These are phyloP conservation scores for Podila epicladia DNA, from an alignment of 192 early-diverging fungal genomes.

Conservation along the genomic window DNA sequence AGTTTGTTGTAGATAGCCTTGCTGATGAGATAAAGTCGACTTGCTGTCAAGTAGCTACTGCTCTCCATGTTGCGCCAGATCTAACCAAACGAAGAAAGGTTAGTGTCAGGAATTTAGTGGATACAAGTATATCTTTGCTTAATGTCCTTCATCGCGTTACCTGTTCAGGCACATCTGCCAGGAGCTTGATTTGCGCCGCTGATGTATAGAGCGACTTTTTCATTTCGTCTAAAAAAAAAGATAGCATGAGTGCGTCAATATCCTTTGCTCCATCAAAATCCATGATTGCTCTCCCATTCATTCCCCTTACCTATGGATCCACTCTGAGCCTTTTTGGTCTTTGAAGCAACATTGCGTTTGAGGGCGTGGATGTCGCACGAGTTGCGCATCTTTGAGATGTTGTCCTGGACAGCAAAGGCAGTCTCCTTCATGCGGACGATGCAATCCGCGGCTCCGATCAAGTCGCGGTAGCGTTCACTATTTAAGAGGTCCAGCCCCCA, in stretches of 20 bases:
- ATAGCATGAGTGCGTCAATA: not conserved
- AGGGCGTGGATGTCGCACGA: conserved; percentile 67
- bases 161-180: conserved; percentile 90
- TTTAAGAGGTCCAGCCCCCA: not conserved
- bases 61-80: conserved; percentile 86
- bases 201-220: conserved; percentile 68
- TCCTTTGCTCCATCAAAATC: no score
- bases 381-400: conserved; percentile 65
- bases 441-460: conserved; percentile 85
- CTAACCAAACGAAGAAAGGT: conserved; percentile 31
- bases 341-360: conserved; percentile 51
- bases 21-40: conserved; percentile 75
- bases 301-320: conserved; percentile 47
- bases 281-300: no score
- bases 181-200: conserved; percentile 83
- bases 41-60: conserved; percentile 74
- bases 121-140: not conserved
- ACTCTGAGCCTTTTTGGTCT: conserved; percentile 55
- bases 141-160: conserved; percentile 44
- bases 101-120: not conserved
- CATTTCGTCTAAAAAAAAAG: conserved; percentile 59
- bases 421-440: conserved; percentile 77
- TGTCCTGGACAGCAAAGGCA: conserved; percentile 60
- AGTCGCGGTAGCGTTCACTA: conserved; percentile 87
- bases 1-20: conserved; percentile 75